phyloP scores from a whole-genome alignment of 441 rosid genomes.

The Erodium trifolium region DNA sequence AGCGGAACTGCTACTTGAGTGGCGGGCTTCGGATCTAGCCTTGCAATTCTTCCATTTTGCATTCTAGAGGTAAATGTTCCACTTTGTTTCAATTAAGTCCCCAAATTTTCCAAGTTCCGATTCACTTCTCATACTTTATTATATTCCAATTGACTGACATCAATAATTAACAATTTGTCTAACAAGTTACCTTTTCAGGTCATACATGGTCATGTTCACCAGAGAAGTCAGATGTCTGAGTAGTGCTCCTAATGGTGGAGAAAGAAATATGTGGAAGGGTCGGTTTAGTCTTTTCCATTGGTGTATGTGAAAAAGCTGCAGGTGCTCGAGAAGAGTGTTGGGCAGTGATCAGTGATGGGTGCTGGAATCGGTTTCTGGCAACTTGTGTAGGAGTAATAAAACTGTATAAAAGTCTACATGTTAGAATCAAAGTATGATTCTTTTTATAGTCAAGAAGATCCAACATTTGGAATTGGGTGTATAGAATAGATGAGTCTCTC shows the following conservation, averaged over 20 bases:
- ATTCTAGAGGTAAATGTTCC: slow-evolving; percentile 62
- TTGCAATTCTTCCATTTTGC: slow-evolving; percentile 59
- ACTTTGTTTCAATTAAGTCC: not conserved
- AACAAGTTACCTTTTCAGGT: slow-evolving; percentile 37
- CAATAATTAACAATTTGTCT: too few species aligned
- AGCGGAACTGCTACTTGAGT: slow-evolving; percentile 73
- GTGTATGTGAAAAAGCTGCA: slow-evolving; percentile 2
- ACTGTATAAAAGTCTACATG: slow-evolving; percentile 21
- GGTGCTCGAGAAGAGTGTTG: slow-evolving; percentile 35
- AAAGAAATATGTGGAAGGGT: slow-evolving; percentile 37
- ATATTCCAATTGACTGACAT: too few species aligned
- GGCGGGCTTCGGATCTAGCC: slow-evolving; percentile 78
- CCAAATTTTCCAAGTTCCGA: too few species aligned
- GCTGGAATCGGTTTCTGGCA: slow-evolving; percentile 43
- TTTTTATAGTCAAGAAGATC: slow-evolving; percentile 32
- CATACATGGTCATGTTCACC: slow-evolving; percentile 52
- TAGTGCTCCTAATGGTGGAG: slow-evolving; percentile 21
- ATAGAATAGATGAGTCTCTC: slow-evolving; percentile 29
- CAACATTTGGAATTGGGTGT: slow-evolving; percentile 50
- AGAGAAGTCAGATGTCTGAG: slow-evolving; percentile 6
- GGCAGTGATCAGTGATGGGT: slow-evolving; percentile 40
- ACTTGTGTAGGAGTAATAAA: slow-evolving; percentile 11
- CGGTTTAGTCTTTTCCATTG: slow-evolving; percentile 21
- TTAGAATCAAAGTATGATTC: slow-evolving; percentile 76
- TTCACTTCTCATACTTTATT: too few species aligned